Evolutionary conservation across 2,329 filamentous ascomycete species (phyloP), one percentile per base, ranked within the genome.

Genomic region (Lecanosticta acicola): DNA sequence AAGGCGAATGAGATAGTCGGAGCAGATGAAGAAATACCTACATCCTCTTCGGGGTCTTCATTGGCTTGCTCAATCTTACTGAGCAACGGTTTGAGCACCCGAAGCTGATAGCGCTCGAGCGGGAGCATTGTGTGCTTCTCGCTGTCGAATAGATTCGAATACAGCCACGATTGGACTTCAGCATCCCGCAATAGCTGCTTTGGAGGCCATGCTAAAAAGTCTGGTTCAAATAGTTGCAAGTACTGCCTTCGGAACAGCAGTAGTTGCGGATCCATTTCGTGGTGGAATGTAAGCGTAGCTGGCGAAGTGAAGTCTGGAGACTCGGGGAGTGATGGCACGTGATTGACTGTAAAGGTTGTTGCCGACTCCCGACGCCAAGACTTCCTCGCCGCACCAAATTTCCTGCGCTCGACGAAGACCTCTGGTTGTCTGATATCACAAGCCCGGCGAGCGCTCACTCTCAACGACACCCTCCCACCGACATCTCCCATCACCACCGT

Each of bases 41-140:
- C 90, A 83, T 94, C 81, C 74, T 87, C 76, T 57, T 95, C 86
- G 67, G 88, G 90, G 65, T 95, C 81, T 46, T 79, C 74, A 39
- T 94, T 87, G 26, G 84, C 79, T 21, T 74, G 70, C 65, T 95
- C 87, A 42, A 95, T 81, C 46, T 73, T 78, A 5, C 73, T 68
- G 10, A 88, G 70, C 26, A 96, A 73, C 51, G 80, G 71, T 64
- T 94, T 95, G 41, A 96, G 67, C 1, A 87, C 77, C 48, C 80
- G 77, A 13, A 84, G 67, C 55, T 82, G 80, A 62, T 94, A 94
- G 41, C 82, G 71, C 16, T 74, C 70, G 5, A 86, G 84, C 14
- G 85, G 85, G 5, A 78, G 70, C 57, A 78, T 76, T 40, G 70
- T 66, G 39, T 80, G 61, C 1, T 68, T 71, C 34, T 75, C 70